Conservation (phyloP, 177 flowering plant genomes). For the Vitis hybrid region DNA sequence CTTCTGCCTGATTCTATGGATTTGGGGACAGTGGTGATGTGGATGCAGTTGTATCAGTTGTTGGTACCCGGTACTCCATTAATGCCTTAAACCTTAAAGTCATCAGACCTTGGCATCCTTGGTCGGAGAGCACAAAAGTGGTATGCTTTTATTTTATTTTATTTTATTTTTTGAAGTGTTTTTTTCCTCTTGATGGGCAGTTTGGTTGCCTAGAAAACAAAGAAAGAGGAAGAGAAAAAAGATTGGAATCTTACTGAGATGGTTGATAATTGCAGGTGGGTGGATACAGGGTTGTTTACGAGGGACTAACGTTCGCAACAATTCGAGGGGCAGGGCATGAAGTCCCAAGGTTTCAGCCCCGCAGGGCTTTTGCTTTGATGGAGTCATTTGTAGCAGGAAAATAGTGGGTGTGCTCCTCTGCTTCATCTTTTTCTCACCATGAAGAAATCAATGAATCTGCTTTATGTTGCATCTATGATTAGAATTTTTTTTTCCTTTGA, state of each 20-base stretch:
- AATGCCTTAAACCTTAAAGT: constrained; percentile 20
- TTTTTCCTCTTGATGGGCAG: too few species aligned
- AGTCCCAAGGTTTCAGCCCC: constrained; percentile 17
- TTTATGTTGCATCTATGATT: too few species aligned
- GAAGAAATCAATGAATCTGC: not conserved
- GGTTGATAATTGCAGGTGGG: constrained; percentile 10
- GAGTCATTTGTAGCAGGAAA: too few species aligned
- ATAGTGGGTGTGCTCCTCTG: not conserved
- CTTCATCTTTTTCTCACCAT: not conserved
- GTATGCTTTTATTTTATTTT: constrained; percentile 1
- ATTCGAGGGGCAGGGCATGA: constrained; percentile 29
- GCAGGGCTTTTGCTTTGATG: constrained; percentile 13
- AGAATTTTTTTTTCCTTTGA: too few species aligned
- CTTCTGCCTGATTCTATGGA: not conserved
- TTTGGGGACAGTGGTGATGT: constrained; percentile 19
- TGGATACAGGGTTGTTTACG: constrained; percentile 20
- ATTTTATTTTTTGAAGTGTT: not conserved
- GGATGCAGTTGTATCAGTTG: constrained; percentile 23
- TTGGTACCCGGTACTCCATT: constrained; percentile 22
- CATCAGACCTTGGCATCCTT: constrained; percentile 18
- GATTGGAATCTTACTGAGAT: not conserved
- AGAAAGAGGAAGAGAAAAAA: not conserved
- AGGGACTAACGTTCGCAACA: constrained; percentile 20
- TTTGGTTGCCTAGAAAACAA: not conserved
- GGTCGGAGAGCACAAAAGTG: constrained; percentile 13